Conservation (phyloP, 345 rosid species). For the Populus deltoides region DNA sequence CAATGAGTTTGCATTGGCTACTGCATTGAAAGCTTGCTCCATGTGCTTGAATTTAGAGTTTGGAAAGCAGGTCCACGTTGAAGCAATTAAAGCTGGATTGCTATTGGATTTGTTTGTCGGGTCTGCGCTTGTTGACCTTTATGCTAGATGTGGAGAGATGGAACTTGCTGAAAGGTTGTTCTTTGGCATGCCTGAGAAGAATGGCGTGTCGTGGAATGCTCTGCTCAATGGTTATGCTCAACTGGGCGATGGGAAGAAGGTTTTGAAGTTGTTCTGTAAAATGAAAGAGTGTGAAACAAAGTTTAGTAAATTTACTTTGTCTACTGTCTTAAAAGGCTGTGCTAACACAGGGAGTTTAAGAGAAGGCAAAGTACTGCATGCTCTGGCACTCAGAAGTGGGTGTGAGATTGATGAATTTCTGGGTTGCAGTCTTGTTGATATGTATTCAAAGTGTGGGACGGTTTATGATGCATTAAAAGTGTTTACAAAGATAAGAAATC, state of each 20-base stretch:
- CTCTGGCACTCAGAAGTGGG: constrained; percentile 36
- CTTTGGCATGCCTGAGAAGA: constrained; percentile 33
- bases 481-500: constrained; percentile 33
- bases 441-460: constrained; percentile 49
- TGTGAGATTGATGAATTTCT: constrained; percentile 36
- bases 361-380: constrained; percentile 42
- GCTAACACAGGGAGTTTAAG: constrained; percentile 26
- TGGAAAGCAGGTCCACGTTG: constrained; percentile 43
- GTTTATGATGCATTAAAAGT: constrained; percentile 37
- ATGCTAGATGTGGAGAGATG: constrained; percentile 42
- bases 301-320: constrained; percentile 35
- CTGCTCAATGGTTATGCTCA: constrained; percentile 45
- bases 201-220: constrained; percentile 43
- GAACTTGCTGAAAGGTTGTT: constrained; percentile 40
- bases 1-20: constrained; percentile 35
- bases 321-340: constrained; percentile 40
- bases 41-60: constrained; percentile 30
- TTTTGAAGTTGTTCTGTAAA: constrained; percentile 28
- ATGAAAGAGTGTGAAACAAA: constrained; percentile 37
- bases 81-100: constrained; percentile 34
- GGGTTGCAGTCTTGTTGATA: constrained; percentile 42
- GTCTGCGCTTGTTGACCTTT: constrained; percentile 45
- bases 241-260: constrained; percentile 28
- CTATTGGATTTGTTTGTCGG: constrained; percentile 38
- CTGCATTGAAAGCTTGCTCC: constrained; percentile 43